Evolutionary conservation across 208 protist species (phyloP), one percentile per base, ranked within the genome.

Genomic region (Trypanosoma lewisi): DNA sequence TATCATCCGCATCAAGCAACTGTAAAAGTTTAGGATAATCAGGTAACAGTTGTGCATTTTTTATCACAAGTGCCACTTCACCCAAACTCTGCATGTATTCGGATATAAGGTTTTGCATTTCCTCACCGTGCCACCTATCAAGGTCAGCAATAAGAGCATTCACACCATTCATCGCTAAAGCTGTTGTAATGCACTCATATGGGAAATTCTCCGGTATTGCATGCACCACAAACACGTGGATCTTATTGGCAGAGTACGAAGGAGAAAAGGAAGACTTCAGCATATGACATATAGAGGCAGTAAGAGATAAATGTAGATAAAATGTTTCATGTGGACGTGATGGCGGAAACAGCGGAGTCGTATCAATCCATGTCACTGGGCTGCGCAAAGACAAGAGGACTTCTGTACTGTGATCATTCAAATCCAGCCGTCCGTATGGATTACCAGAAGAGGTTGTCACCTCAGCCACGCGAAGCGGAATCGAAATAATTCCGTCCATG

Each of bases 121-220:
- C 77, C 30, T 63, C 64, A 37, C 80, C 68, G 16, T 77, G 68
- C 28, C 82, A 37, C 4, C 67, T 75, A 19, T 86, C 77, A 11
- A 82, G 66, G 5, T 83, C 76, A 14, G 70, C 70, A 16, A 80
- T 54, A 16, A 85, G 25, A 5, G 49, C 31, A 0, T 69, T 67
- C 12, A 93, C 49, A n/a, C 87, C 83, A 57, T 75, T 75, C 12
- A 50, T 42, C 5, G 47, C 51, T 0, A 85, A 23, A 1, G 74
- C 80, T 17, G 71, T 67, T 54, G 76, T 71, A 17, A 89, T 73
- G 37, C 82, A 80, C 49, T 75, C 78, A 56, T 64, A 72, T 21
- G 74, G 73, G 34, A 77, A 44, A 47, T 93, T 93, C 49, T 93
- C 83, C 51, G 75, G 75, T 16, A 84, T 49, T 48, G 83, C 87